Evolutionary conservation across 148 eudicot genomes (phyloP).

Genomic region (Chenopodium berlandieri): DNA sequence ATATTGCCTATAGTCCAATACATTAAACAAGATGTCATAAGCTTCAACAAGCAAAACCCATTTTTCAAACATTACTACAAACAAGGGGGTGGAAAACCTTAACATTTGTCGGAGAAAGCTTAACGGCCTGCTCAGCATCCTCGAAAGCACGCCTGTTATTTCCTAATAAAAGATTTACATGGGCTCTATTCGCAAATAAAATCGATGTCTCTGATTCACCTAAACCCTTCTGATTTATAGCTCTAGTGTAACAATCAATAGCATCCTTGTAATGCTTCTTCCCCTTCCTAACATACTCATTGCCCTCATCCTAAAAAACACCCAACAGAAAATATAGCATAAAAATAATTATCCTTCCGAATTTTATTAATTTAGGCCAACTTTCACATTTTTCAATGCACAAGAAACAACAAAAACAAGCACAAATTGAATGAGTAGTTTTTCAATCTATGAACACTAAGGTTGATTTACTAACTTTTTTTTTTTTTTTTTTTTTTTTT

Average conservation of each 20-base stretch:
- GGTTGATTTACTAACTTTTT: too few species aligned
- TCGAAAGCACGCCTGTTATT: constrained; percentile 80
- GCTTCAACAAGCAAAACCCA: background rate
- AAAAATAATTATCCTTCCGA: background rate
- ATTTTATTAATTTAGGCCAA: too few species aligned
- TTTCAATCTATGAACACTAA: too few species aligned
- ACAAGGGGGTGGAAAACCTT: constrained; percentile 50
- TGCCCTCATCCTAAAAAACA: constrained; percentile 68
- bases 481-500: too few species aligned
- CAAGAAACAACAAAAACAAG: too few species aligned
- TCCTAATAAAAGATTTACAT: constrained; percentile 78
- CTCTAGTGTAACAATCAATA: constrained; percentile 81
- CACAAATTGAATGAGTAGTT: too few species aligned
- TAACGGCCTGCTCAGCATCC: constrained; percentile 87
- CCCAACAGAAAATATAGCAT: background rate
- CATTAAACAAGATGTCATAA: constrained; percentile 12
- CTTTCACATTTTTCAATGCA: too few species aligned
- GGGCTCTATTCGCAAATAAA: constrained; percentile 82
- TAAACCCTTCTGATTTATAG: constrained; percentile 78
- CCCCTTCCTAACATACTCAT: constrained; percentile 83
- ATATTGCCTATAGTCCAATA: constrained; percentile 53
- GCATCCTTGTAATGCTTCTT: constrained; percentile 85
- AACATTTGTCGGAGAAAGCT: constrained; percentile 62
- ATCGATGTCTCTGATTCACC: constrained; percentile 68
- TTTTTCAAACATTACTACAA: background rate